Conservation (phyloP, 2,329 filamentous ascomycete species). For the Mycosphaerella arachidis region DNA sequence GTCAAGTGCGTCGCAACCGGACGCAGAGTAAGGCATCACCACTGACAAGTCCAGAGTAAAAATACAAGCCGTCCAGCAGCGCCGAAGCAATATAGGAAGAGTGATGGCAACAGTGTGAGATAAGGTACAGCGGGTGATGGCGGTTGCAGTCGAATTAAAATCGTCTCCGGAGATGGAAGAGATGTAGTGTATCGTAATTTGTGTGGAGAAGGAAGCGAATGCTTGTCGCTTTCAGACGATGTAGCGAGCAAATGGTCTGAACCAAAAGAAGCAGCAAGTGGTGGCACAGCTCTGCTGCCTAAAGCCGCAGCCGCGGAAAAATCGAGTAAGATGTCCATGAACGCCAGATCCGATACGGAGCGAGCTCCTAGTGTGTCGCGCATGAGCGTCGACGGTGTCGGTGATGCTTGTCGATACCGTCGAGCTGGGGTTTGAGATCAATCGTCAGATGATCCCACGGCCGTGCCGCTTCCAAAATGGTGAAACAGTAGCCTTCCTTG, state of each 20-base stretch:
- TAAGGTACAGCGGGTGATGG: not conserved
- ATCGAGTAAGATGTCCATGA: slow-evolving; percentile 1
- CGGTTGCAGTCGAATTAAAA: not conserved
- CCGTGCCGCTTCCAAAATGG: not conserved
- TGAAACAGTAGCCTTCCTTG: slow-evolving; percentile 3
- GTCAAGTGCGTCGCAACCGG: not conserved
- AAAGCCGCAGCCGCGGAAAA: slow-evolving; percentile 1
- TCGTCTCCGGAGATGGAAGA: slow-evolving; percentile 2
- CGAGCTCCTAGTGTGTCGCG: not conserved
- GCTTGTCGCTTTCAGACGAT: not conserved
- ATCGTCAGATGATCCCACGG: not conserved
- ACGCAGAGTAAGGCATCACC: not conserved
- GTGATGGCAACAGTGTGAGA: not conserved
- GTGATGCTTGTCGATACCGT: not conserved
- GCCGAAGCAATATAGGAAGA: slow-evolving; percentile 2
- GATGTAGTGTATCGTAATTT: not conserved
- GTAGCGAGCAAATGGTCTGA: not conserved
- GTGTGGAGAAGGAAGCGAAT: slow-evolving; percentile 5
- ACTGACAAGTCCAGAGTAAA: slow-evolving; percentile 6
- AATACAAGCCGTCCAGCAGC: slow-evolving; percentile 19
- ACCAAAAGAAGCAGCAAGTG: slow-evolving; percentile 1
- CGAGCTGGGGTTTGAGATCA: not conserved
- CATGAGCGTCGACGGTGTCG: not conserved
- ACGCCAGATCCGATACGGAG: not conserved
- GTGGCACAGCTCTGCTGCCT: not conserved